These are phyloP conservation scores for Talaromyces adpressus DNA, from an alignment of 495 filamentous ascomycete genomes.

Conservation along the genomic window DNA sequence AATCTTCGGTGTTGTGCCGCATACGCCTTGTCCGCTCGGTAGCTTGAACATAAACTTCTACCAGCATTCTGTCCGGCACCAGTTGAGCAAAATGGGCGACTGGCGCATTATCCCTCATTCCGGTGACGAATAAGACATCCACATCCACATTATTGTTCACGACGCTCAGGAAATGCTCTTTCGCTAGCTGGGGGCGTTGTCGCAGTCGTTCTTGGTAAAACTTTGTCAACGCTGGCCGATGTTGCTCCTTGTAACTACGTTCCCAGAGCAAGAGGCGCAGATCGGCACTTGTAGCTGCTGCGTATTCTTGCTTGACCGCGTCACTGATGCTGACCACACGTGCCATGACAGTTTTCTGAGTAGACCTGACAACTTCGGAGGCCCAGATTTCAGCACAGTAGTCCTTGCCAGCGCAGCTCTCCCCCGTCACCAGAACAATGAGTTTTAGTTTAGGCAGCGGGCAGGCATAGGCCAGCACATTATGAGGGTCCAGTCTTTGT, in stretches of 20 bases:
- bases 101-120: constrained; percentile 58
- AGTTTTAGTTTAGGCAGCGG: constrained; percentile 42
- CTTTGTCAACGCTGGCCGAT: constrained; percentile 45
- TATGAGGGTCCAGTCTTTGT: constrained; percentile 38
- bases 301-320: constrained; percentile 52
- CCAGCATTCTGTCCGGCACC: constrained; percentile 45
- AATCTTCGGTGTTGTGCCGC: too few species aligned
- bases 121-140: constrained; percentile 56
- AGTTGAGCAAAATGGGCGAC: constrained; percentile 48
- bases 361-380: constrained; percentile 13
- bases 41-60: constrained; percentile 47
- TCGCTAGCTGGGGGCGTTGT: constrained; percentile 39
- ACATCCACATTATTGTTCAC: constrained; percentile 36
- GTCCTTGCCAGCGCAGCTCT: constrained; percentile 54
- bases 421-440: constrained; percentile 54
- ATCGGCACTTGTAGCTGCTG: constrained; percentile 43
- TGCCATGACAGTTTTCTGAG: constrained; percentile 22
- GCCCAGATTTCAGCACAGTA: constrained; percentile 51
- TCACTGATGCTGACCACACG: constrained; percentile 53
- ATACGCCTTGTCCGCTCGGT: constrained; percentile 15
- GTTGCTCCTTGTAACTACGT: constrained; percentile 57
- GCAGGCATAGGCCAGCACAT: constrained; percentile 49
- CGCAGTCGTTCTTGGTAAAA: constrained; percentile 46
- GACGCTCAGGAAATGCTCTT: constrained; percentile 48
- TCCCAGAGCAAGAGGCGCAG: constrained; percentile 40